Base-by-base conservation (phyloP, 2,329 filamentous ascomycete species). In the Phialocephala subalpina region DNA sequence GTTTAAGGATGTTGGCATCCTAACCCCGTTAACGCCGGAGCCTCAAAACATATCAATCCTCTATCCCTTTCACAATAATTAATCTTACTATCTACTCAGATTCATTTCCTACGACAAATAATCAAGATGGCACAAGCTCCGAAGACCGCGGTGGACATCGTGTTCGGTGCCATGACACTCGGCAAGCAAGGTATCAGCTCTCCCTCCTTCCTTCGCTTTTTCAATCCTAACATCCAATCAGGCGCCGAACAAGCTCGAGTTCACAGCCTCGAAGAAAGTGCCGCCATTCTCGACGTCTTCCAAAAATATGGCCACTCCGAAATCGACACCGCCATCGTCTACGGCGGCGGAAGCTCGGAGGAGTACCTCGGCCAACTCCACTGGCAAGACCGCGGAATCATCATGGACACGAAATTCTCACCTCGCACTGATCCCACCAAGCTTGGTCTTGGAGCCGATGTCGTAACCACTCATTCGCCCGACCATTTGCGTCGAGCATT, bases 261-360 rank as follows among this genome's bases (percentile, higher is more conserved):
- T 0, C 67, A 75, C 56, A 66, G 69, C 16, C 60, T 77, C 7
- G 57, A 86, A 58, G 86, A 88, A 29, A 88, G 84, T 76, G 87
- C 45, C 6, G 5, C 45, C 1, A 49, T 85, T 60, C 82, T 92
- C 38, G 87, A 91, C 75, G 82, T 87, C 68, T 87, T 92, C 74
- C 87, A 91, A 75, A 80, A 82, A 27, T 82, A 87, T 72, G 90
- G 90, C n/a, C 89, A 92, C 78, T 84, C 86, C 72, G 90, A 93
- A 73, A 77, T 93, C 59, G 90, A 93, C 75, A 92, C 90, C 0
- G 90, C 90, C 0, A 84, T 90, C 18, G 76, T 83, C 3, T 93
- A 93, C 69, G 82, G 90, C 52, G 84, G 79, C 35, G 90, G 90
- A 58, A 82, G 84, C 60, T 89, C 91, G 59, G 91, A 93, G 75